Evolutionary conservation across 495 filamentous ascomycete genomes (phyloP), one percentile per base, ranked within the genome.

Genomic region (Aspergillus haitiensis): DNA sequence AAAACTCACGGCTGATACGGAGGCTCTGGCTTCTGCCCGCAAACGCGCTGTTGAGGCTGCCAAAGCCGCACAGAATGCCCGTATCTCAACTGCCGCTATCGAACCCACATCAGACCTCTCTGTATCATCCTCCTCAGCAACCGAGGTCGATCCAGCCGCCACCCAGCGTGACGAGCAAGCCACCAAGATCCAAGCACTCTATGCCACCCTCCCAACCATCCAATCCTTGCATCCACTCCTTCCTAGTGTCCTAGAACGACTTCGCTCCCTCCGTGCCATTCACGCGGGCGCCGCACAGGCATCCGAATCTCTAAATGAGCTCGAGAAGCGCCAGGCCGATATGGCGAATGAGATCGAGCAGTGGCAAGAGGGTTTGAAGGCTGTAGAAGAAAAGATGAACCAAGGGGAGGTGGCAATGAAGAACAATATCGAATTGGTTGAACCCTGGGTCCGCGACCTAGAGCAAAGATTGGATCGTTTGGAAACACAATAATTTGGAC

Each of bases 121-220:
- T 82, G 9, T 90, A 86, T 52, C 75, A 87, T 49, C 76, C 90
- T 35, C 92, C 85, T 67, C 72, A 12, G 58, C 64, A 10, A 67
- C 66, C 3, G 74, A 74, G 11, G 66, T 67, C 36, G 67, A 68
- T 40, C 62, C 59, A 6, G 58, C 70, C 5, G 64, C 65, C 9
- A 64, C 66, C 8, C 70, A 76, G 53, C 73, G 79, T 56, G 80
- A 84, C 36, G 91, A 95, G 66, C 84, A 90, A 63, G 81, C 82
- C 15, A 82, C 91, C 42, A 96, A 96, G 71, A 88, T 98, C 69
- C 93, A 96, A 65, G 92, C 93, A 3, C 83, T 99, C 3, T 98
- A 97, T 71, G 87, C 88, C 2, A 90, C 90, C 13, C 81, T 99
- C 6, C 86, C 91, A 6, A 93, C 91, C 10, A 95, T 99, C 61